phyloP scores from a whole-genome alignment of 441 rosid species.

The Gossypium gossypioides region DNA sequence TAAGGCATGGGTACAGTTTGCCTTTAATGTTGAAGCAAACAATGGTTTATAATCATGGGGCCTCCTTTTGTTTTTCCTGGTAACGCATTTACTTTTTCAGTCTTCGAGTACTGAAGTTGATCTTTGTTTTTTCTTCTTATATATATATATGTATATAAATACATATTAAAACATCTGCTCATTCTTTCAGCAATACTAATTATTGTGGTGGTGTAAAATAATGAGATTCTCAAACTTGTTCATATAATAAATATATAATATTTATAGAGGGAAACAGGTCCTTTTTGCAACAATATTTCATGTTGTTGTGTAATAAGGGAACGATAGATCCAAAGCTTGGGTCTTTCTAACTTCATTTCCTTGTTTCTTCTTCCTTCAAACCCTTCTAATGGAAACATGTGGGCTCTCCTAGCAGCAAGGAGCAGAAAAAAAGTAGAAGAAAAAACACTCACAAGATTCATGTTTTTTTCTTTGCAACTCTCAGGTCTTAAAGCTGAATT shows the following conservation, averaged over 20 bases:
- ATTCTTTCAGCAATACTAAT: neutral
- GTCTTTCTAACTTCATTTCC: slow-evolving; percentile 9
- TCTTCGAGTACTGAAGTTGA: slow-evolving; percentile 14
- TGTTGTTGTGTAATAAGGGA: too few species aligned
- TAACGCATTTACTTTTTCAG: slow-evolving; percentile 29
- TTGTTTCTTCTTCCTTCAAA: neutral
- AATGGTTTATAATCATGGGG: slow-evolving; percentile 25
- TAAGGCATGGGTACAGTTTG: slow-evolving; percentile 1
- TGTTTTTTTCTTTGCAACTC: slow-evolving; percentile 23
- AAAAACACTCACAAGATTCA: slow-evolving; percentile 20
- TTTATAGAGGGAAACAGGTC: neutral
- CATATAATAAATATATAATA: neutral
- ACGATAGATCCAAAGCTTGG: slow-evolving; percentile 49
- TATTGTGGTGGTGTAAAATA: neutral
- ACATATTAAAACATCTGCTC: neutral
- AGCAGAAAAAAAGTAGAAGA: neutral
- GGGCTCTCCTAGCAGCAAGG: slow-evolving; percentile 43
- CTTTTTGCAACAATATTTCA: too few species aligned
- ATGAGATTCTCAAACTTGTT: neutral
- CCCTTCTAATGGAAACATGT: slow-evolving; percentile 31
- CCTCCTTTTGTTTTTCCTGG: slow-evolving; percentile 14
- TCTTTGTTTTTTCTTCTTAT: neutral
- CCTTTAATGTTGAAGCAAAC: slow-evolving; percentile 22
- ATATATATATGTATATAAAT: too few species aligned
- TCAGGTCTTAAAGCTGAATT: neutral